These are phyloP conservation scores for Coccomyxa sp. DNA, from an alignment of 139 green algal genomes.

Conservation along the genomic window DNA sequence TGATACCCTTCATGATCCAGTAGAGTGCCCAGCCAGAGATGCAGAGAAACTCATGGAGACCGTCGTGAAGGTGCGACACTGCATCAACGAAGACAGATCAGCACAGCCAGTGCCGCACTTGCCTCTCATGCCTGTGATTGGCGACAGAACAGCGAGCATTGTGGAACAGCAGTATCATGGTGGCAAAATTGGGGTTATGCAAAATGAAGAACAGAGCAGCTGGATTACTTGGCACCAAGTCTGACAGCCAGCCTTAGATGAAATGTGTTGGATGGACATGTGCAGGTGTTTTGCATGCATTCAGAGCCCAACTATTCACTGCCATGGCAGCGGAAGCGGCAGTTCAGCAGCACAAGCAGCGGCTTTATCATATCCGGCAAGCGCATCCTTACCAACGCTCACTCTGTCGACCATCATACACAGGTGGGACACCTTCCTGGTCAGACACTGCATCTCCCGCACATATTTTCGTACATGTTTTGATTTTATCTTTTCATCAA, in stretches of 20 bases:
- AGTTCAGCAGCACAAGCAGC: slow-evolving; percentile 68
- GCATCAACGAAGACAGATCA: background rate
- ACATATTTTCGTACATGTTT: background rate
- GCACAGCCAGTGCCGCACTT: background rate
- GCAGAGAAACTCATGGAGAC: slow-evolving; percentile 50
- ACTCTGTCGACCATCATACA: slow-evolving; percentile 94
- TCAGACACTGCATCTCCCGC: background rate
- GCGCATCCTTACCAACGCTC: slow-evolving; percentile 94
- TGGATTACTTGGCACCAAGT: no score
- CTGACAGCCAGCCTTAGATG: no score
- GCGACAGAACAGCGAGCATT: no score
- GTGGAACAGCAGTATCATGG: no score
- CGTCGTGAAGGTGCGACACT: slow-evolving; percentile 47
- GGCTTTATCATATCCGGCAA: slow-evolving; percentile 81
- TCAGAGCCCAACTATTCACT: slow-evolving; percentile 91
- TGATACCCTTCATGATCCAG: no score
- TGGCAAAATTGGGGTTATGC: no score
- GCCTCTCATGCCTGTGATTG: no score
- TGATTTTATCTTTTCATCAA: no score
- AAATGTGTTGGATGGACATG: background rate
- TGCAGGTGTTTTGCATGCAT: slow-evolving; percentile 53
- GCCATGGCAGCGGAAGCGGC: slow-evolving; percentile 93
- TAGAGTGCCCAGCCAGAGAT: background rate
- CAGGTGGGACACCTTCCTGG: slow-evolving; percentile 49
- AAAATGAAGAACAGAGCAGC: no score